Evolutionary conservation across 768 basidiomycete species (phyloP).

Genomic region (Lactarius hatsudake): DNA sequence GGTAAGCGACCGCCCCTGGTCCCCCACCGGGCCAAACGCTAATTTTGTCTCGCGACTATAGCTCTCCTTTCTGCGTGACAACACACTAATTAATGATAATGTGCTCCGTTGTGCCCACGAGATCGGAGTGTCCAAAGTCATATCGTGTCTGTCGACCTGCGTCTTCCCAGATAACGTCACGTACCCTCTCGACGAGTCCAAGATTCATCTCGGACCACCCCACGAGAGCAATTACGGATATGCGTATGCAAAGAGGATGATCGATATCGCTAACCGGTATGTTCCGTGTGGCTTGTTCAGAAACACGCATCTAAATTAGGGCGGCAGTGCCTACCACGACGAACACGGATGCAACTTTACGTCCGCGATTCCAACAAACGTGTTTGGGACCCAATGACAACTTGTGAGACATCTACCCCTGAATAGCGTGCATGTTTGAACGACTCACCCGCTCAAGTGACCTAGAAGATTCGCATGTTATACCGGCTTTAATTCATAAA

Average conservation of each 20-base stretch:
- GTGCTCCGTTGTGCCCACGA: slow-evolving; percentile 75
- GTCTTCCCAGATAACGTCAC: slow-evolving; percentile 95
- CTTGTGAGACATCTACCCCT: slow-evolving; percentile 50
- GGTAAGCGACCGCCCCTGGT: slow-evolving; percentile 38
- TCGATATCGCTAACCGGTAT: slow-evolving; percentile 93
- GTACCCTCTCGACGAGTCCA: slow-evolving; percentile 90
- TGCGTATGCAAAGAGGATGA: slow-evolving; percentile 92
- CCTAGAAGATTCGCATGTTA: slow-evolving; percentile 88
- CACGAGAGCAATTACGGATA: slow-evolving; percentile 97
- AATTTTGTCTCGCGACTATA: slow-evolving; percentile 32
- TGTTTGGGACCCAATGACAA: slow-evolving; percentile 97
- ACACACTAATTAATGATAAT: slow-evolving; percentile 94
- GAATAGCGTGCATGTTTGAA: not conserved
- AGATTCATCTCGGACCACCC: slow-evolving; percentile 89
- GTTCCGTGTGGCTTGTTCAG: slow-evolving; percentile 30
- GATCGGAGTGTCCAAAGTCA: slow-evolving; percentile 66
- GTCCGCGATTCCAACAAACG: slow-evolving; percentile 94
- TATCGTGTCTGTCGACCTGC: slow-evolving; percentile 95
- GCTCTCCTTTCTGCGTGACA: slow-evolving; percentile 92
- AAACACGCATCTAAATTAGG: not conserved
- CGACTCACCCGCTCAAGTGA: slow-evolving; percentile 48
- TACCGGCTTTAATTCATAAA: slow-evolving; percentile 91
- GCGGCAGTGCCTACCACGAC: slow-evolving; percentile 84
- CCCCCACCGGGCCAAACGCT: slow-evolving; percentile 1
- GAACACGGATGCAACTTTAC: slow-evolving; percentile 95